Conservation (phyloP, 306 rosid genomes). For the Rubus idaeus region DNA sequence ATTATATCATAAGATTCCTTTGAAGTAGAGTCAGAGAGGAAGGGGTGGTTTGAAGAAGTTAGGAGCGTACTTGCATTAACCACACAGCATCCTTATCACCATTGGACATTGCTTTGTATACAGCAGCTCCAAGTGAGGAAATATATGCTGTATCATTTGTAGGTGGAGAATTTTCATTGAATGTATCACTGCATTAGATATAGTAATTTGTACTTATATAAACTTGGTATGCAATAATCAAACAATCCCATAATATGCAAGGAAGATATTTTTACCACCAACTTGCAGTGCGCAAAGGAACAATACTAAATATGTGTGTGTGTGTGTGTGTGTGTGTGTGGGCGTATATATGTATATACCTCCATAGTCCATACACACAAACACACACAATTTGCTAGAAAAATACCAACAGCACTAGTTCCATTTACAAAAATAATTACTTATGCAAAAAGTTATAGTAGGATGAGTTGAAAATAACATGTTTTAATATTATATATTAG, state of each 20-base stretch:
- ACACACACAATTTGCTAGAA: background rate
- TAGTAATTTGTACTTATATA: constrained; percentile 22
- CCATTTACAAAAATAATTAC: background rate
- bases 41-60: constrained; percentile 22
- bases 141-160: constrained; percentile 71
- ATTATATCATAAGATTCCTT: background rate
- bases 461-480: background rate
- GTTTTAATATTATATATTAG: background rate
- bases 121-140: constrained; percentile 86
- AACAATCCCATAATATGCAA: background rate
- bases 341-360: too few species aligned
- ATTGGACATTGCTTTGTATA: constrained; percentile 79
- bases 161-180: constrained; percentile 94
- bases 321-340: too few species aligned
- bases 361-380: too few species aligned
- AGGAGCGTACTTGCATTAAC: constrained; percentile 92
- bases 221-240: constrained; percentile 19
- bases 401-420: background rate
- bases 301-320: background rate
- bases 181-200: constrained; percentile 74
- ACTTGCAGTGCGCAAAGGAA: background rate
- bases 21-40: constrained; percentile 11
- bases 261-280: background rate
- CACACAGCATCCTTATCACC: constrained; percentile 94
- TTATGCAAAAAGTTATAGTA: background rate